A percentile compares a stretch with the other conserved stretches of the same genome.
phyloP scores from a whole-genome alignment of 345 rosid species.

The Hirschfeldia incana region DNA sequence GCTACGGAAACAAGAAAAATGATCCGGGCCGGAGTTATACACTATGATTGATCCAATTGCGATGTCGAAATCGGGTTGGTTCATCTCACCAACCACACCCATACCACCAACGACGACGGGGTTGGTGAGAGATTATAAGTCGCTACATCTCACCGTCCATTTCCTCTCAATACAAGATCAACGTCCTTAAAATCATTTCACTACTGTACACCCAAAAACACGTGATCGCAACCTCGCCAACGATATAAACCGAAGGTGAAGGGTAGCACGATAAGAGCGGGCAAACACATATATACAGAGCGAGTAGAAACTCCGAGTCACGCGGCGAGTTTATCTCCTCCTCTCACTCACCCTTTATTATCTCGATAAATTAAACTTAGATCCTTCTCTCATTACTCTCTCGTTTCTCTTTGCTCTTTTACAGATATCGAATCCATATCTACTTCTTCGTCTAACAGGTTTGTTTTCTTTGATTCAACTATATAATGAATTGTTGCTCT shows the following conservation, averaged over 20 bases:
- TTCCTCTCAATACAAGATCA: not conserved
- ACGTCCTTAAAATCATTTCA: not conserved
- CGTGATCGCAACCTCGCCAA: slow-evolving; percentile 17
- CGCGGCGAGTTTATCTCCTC: slow-evolving; percentile 31
- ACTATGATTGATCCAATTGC: not conserved
- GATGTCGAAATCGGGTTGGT: not conserved
- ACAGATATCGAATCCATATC: slow-evolving; percentile 12
- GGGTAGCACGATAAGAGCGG: slow-evolving; percentile 38
- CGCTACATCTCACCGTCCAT: not conserved
- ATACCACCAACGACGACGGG: slow-evolving; percentile 29
- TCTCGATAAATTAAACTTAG: not conserved
- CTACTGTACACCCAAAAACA: slow-evolving; percentile 4
- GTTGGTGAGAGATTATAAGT: slow-evolving; percentile 27
- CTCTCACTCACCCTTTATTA: not conserved
- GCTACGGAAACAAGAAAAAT: too few relatives aligned
- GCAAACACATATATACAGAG: slow-evolving; percentile 20
- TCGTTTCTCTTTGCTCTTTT: slow-evolving; percentile 15
- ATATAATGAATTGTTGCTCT: not conserved
- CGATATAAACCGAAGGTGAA: slow-evolving; percentile 35
- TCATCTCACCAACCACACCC: slow-evolving; percentile 24
- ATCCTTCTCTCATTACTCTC: slow-evolving; percentile 4
- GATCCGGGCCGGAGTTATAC: not conserved
- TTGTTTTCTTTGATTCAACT: slow-evolving; percentile 2
- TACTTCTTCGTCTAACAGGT: slow-evolving; percentile 28
- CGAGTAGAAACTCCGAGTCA: slow-evolving; percentile 33